phyloP scores from a whole-genome alignment of 306 rosid species.

The Luffa acutangula region DNA sequence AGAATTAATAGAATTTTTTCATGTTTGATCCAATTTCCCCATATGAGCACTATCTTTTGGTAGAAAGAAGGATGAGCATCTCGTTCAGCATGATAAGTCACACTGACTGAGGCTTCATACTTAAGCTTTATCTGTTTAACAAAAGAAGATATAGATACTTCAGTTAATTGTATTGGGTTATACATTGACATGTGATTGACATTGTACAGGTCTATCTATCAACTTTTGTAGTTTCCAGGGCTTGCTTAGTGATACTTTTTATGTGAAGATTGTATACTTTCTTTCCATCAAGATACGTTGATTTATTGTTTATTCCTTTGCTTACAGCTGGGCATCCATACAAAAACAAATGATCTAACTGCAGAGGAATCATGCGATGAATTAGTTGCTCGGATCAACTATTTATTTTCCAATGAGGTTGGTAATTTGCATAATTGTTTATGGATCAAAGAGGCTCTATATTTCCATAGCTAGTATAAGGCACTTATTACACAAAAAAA shows the following conservation, averaged over 20 bases:
- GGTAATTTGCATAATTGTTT: slow-evolving; percentile 18
- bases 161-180: neutral
- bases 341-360: slow-evolving; percentile 26
- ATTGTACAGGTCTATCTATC: neutral
- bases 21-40: neutral
- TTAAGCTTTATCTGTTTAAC: neutral
- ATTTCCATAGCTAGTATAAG: neutral
- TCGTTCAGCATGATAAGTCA: neutral
- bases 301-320: slow-evolving; percentile 5
- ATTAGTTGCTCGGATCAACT: slow-evolving; percentile 37
- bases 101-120: neutral
- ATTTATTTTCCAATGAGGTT: slow-evolving; percentile 69
- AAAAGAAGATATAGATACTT: neutral
- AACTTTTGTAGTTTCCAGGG: neutral
- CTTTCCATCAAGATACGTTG: neutral
- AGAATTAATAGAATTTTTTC: neutral
- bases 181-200: neutral
- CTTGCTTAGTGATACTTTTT: neutral
- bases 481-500: neutral
- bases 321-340: slow-evolving; percentile 60
- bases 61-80: neutral
- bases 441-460: neutral
- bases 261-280: neutral
- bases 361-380: slow-evolving; percentile 48
- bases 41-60: neutral